Evolutionary conservation across 2,329 filamentous ascomycete genomes (phyloP).

Genomic region (Colletotrichum liriopes): DNA sequence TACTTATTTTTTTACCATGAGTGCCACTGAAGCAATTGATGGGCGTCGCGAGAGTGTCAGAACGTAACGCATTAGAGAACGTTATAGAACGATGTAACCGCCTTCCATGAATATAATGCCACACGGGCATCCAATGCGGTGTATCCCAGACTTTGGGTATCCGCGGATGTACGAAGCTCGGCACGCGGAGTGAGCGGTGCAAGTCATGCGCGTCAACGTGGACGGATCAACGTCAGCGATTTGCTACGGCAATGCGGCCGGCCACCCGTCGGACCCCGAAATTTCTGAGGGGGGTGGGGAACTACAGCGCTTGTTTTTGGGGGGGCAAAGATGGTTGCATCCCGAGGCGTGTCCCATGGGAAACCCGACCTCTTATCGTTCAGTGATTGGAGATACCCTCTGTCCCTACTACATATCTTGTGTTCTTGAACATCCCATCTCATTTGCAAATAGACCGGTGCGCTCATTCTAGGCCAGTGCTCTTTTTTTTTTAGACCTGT

Average conservation of each 20-base stretch:
- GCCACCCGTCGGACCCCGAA: slow-evolving; percentile 34
- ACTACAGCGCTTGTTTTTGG: neutral
- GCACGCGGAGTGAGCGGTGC: slow-evolving; percentile 14
- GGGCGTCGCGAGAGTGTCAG: neutral
- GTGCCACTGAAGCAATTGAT: slow-evolving; percentile 14
- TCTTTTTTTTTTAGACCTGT: neutral
- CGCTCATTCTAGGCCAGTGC: neutral
- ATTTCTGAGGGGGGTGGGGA: slow-evolving; percentile 27
- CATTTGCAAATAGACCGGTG: neutral
- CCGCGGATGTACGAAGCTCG: slow-evolving; percentile 27
- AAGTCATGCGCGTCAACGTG: slow-evolving; percentile 35
- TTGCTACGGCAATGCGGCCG: slow-evolving; percentile 27
- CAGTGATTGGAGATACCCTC: slow-evolving; percentile 7
- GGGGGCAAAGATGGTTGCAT: neutral
- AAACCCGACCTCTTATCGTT: neutral
- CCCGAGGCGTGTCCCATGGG: slow-evolving; percentile 2
- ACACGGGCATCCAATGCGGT: neutral
- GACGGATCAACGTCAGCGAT: slow-evolving; percentile 30
- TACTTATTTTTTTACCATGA: slow-evolving; percentile 9
- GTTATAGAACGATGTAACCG: neutral
- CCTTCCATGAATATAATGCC: neutral
- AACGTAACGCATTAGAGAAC: neutral
- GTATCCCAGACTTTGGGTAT: neutral
- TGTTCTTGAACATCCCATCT: neutral
- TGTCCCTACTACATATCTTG: neutral